Evolutionary conservation across 495 filamentous ascomycete species (phyloP).

Genomic region (Hyaloscypha bicolor): DNA sequence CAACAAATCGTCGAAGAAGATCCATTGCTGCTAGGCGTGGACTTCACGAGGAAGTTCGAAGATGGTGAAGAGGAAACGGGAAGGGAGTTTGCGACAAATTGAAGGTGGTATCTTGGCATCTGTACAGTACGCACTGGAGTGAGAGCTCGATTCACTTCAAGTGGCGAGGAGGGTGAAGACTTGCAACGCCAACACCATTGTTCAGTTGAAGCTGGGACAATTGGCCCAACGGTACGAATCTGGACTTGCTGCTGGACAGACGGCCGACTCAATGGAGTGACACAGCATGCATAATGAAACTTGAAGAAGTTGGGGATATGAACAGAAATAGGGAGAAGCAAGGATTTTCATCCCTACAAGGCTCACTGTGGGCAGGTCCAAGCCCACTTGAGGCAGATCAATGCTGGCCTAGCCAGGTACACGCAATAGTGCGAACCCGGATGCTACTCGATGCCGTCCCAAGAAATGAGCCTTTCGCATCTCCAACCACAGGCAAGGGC

Average conservation of each 20-base stretch:
- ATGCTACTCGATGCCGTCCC: neutral
- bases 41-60: neutral
- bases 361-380: neutral
- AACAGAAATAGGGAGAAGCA: neutral
- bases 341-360: neutral
- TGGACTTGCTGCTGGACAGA: neutral
- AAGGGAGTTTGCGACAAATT: neutral
- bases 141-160: neutral
- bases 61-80: neutral
- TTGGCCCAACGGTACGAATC: neutral
- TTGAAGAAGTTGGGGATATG: neutral
- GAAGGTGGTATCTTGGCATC: neutral
- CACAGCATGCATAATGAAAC: neutral
- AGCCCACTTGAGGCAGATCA: neutral
- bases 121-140: neutral
- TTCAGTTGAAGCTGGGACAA: neutral
- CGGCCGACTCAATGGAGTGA: neutral
- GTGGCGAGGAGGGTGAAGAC: neutral
- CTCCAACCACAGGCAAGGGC: neutral
- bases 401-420: neutral
- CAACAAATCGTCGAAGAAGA: conserved; percentile 24
- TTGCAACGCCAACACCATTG: neutral
- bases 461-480: neutral
- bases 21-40: conserved; percentile 5
- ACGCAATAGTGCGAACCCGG: neutral